A percentile compares a stretch with the other conserved stretches of the same genome.
Conservation (phyloP, 345 rosid genomes). For the Iberis pinnata region DNA sequence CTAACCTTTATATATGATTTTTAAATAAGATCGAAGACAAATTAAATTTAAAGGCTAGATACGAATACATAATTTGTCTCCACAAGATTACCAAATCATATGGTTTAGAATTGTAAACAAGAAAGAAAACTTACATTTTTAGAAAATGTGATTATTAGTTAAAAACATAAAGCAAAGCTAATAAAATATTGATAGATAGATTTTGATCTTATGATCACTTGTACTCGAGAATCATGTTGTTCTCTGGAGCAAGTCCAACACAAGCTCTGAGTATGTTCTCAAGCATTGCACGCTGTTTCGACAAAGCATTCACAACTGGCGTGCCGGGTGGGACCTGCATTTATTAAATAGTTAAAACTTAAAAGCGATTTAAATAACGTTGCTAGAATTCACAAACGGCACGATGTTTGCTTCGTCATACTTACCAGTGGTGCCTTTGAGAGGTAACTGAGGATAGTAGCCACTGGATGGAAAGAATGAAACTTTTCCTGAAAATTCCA, state of each 20-base stretch:
- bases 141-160: neutral
- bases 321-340: slow-evolving; percentile 94
- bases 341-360: neutral
- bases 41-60: too few relatives aligned
- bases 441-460: slow-evolving; percentile 91
- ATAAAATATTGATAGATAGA: neutral
- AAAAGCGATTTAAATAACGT: neutral
- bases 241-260: slow-evolving; percentile 93
- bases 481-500: slow-evolving; percentile 60
- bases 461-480: slow-evolving; percentile 97
- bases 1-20: too few relatives aligned
- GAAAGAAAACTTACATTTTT: too few relatives aligned
- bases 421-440: slow-evolving; percentile 96
- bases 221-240: slow-evolving; percentile 98
- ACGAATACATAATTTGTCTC: too few relatives aligned
- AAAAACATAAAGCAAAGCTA: slow-evolving; percentile 5
- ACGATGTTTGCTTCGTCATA: slow-evolving; percentile 4
- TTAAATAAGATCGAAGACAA: too few relatives aligned
- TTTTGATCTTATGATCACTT: slow-evolving; percentile 44
- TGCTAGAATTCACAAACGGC: slow-evolving; percentile 4
- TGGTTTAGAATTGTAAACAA: too few relatives aligned
- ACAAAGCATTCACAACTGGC: slow-evolving; percentile 92
- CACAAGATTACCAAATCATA: too few relatives aligned
- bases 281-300: slow-evolving; percentile 99
- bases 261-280: slow-evolving; percentile 97